These are phyloP conservation scores for Prunus fruticosa DNA, from an alignment of 306 rosid genomes.

Conservation along the genomic window DNA sequence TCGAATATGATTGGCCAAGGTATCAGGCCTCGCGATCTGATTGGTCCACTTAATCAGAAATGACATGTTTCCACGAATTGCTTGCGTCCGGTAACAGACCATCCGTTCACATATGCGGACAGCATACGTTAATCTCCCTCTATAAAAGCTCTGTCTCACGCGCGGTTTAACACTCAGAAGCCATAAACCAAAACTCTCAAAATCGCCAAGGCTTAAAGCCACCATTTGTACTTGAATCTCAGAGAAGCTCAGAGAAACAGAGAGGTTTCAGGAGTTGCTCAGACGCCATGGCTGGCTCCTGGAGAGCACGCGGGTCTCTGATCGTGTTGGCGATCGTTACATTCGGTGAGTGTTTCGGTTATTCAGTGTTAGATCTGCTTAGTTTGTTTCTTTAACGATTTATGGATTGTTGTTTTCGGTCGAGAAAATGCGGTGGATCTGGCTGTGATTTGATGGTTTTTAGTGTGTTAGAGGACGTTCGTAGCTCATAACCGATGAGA, in stretches of 20 bases:
- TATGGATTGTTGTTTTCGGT: not conserved
- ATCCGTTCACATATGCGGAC: constrained; percentile 17
- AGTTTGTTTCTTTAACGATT: not conserved
- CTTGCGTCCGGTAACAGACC: constrained; percentile 1
- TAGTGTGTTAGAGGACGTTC: not conserved
- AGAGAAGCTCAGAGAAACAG: not conserved
- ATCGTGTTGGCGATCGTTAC: constrained; percentile 60
- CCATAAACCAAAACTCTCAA: not conserved
- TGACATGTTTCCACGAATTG: constrained; percentile 60
- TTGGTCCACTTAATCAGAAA: constrained; percentile 76
- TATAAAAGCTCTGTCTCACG: constrained; percentile 26
- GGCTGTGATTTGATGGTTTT: not conserved
- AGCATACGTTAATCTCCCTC: constrained; percentile 19
- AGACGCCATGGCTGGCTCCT: constrained; percentile 62
- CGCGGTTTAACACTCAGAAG: constrained; percentile 11
- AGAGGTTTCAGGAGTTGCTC: not conserved
- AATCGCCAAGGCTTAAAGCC: not conserved
- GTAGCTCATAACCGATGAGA: not conserved
- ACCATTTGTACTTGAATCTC: constrained; percentile 6
- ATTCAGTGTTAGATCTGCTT: constrained; percentile 40
- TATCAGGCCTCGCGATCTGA: constrained; percentile 4
- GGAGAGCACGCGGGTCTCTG: constrained; percentile 62
- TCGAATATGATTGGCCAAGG: constrained; percentile 46
- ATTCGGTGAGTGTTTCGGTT: constrained; percentile 45
- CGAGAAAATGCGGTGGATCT: constrained; percentile 35